Percentiles rank a stretch among this genome's conserved stretches.
Conservation (phyloP, 2,329 filamentous ascomycete species). For the Shiraia sp. region DNA sequence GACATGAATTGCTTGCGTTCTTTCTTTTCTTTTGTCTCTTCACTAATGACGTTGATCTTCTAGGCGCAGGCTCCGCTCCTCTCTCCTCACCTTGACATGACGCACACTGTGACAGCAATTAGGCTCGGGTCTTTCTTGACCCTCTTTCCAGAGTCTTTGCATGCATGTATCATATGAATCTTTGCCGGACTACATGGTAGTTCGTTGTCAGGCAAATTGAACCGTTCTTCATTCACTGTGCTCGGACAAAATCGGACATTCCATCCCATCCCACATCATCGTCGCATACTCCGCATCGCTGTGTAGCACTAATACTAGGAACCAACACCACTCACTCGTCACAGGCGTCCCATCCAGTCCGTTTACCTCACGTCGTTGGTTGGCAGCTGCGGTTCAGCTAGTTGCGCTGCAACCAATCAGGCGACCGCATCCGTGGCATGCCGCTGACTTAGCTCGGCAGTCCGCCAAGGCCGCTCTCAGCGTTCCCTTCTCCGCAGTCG, state of each 20-base stretch:
- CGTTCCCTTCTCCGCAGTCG: conserved; percentile 30
- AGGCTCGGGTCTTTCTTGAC: conserved; percentile 26
- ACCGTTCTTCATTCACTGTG: conserved; percentile 19
- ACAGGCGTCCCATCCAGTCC: conserved; percentile 27
- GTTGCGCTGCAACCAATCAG: conserved; percentile 30
- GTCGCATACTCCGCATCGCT: conserved; percentile 10
- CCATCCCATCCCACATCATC: conserved; percentile 6
- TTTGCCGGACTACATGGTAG: conserved; percentile 25
- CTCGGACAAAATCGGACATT: conserved; percentile 17
- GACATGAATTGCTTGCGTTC: conserved; percentile 8
- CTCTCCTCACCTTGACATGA: conserved; percentile 5
- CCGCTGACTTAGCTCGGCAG: conserved; percentile 25
- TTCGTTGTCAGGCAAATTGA: conserved; percentile 26
- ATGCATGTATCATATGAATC: conserved; percentile 21
- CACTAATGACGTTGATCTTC: conserved; percentile 19
- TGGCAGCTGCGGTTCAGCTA: conserved; percentile 13
- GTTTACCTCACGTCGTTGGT: conserved; percentile 34
- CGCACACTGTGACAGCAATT: conserved; percentile 22
- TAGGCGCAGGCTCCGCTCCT: conserved; percentile 17
- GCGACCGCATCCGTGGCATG: conserved; percentile 24
- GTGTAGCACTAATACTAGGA: conserved; percentile 16
- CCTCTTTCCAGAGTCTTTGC: conserved; percentile 25
- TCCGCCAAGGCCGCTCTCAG: conserved; percentile 18
- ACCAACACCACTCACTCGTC: conserved; percentile 32
- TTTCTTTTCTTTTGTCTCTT: conserved; percentile 8